These are phyloP conservation scores for Syzygium aqueum DNA, from an alignment of 345 rosid species.

Conservation along the genomic window DNA sequence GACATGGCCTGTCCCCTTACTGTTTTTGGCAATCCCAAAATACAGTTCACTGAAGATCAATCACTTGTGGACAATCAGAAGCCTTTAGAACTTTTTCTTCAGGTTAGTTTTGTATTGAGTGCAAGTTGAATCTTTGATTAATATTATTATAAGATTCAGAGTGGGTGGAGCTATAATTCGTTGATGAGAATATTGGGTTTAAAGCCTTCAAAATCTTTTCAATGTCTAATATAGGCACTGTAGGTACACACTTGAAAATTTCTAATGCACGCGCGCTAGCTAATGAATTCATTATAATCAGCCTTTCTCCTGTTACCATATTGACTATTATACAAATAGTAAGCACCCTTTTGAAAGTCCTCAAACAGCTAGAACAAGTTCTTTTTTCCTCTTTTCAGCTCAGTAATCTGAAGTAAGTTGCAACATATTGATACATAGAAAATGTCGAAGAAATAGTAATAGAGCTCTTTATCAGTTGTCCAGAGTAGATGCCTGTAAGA, in stretches of 20 bases:
- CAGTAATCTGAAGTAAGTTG: background rate
- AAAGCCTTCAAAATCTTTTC: background rate
- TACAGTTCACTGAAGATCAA: constrained; percentile 35
- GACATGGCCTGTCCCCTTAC: constrained; percentile 92
- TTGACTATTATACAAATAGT: background rate
- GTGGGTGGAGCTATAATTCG: background rate
- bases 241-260: background rate
- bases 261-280: background rate
- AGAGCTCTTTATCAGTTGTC: background rate
- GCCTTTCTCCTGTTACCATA: background rate
- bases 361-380: background rate
- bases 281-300: background rate
- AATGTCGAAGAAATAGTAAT: background rate
- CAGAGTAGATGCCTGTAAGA: background rate
- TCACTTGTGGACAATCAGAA: constrained; percentile 31
- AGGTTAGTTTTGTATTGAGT: constrained; percentile 32
- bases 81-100: constrained; percentile 53
- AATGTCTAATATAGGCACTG: background rate
- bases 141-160: background rate
- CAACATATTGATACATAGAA: background rate
- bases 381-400: too few relatives aligned
- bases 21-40: constrained; percentile 48
- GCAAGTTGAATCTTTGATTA: background rate
- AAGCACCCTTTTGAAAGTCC: background rate
- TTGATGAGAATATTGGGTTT: background rate